Percentiles rank a stretch among this genome's conserved stretches.
Conservation (phyloP, 345 rosid genomes). For the Sisymbrium altissimum region DNA sequence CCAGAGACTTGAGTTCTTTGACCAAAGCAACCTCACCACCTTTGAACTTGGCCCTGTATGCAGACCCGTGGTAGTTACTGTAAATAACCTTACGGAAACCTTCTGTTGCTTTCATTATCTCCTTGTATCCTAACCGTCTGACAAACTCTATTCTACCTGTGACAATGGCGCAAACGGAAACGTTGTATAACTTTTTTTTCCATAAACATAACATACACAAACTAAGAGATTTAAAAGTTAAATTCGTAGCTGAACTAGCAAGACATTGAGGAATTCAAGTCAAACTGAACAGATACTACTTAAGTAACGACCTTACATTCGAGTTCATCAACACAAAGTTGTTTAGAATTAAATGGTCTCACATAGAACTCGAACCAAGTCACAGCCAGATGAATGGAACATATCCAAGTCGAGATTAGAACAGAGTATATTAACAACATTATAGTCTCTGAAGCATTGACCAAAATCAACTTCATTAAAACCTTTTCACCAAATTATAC, state of each 20-base stretch:
- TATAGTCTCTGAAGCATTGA: not conserved
- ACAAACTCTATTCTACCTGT: conserved; percentile 59
- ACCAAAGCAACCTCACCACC: conserved; percentile 66
- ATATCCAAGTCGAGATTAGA: too few species aligned
- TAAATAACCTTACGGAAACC: conserved; percentile 62
- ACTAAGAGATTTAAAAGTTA: not conserved
- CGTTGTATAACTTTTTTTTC: not conserved
- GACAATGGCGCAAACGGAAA: not conserved
- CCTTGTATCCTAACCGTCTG: conserved; percentile 60
- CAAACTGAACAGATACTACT: not conserved
- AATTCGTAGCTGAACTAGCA: not conserved
- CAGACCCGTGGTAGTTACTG: conserved; percentile 55
- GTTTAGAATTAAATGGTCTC: not conserved
- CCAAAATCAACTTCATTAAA: not conserved
- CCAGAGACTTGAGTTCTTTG: conserved; percentile 56
- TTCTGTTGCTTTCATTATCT: conserved; percentile 70
- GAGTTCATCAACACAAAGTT: not conserved
- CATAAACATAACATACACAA: conserved; percentile 5
- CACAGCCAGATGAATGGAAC: too few species aligned
- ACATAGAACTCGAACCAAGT: not conserved
- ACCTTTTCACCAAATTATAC: not conserved
- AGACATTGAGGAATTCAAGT: not conserved
- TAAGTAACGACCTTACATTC: not conserved
- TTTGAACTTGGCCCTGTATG: conserved; percentile 72
- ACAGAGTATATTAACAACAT: not conserved